phyloP scores from a whole-genome alignment of 2,329 filamentous ascomycete species.

The Colletotrichum sp. region DNA sequence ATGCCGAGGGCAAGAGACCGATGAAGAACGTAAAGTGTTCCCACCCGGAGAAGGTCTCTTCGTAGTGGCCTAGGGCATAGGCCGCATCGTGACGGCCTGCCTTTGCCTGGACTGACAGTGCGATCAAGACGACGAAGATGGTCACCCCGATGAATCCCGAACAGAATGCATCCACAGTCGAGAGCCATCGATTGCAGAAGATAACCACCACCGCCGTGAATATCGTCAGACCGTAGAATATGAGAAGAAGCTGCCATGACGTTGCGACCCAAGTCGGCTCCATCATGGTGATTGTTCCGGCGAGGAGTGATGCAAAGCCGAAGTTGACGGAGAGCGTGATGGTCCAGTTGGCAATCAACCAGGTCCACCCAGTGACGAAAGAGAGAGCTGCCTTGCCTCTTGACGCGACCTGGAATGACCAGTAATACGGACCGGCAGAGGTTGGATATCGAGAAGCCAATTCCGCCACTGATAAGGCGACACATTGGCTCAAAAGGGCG shows the following conservation, averaged over 20 bases:
- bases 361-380: constrained; percentile 65
- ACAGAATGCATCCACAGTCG: constrained; percentile 60
- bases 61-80: constrained; percentile 42
- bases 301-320: constrained; percentile 71
- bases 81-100: neutral
- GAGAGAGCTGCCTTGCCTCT: constrained; percentile 69
- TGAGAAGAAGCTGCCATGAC: constrained; percentile 72
- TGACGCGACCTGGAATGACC: constrained; percentile 64
- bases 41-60: neutral
- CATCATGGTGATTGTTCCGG: constrained; percentile 61
- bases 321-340: constrained; percentile 82
- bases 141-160: neutral
- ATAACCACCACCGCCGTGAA: constrained; percentile 68
- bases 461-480: neutral
- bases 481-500: neutral
- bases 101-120: neutral
- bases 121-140: neutral
- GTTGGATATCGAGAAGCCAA: neutral
- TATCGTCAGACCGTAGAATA: constrained; percentile 74
- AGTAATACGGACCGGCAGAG: constrained; percentile 41
- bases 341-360: constrained; percentile 79
- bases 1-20: constrained; percentile 76
- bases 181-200: constrained; percentile 70
- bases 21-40: constrained; percentile 49
- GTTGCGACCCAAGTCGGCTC: constrained; percentile 51